A percentile compares a stretch with the other conserved stretches of the same genome.
phyloP scores from a whole-genome alignment of 1,284 basidiomycete genomes.

The Pseudozyma sp. region DNA sequence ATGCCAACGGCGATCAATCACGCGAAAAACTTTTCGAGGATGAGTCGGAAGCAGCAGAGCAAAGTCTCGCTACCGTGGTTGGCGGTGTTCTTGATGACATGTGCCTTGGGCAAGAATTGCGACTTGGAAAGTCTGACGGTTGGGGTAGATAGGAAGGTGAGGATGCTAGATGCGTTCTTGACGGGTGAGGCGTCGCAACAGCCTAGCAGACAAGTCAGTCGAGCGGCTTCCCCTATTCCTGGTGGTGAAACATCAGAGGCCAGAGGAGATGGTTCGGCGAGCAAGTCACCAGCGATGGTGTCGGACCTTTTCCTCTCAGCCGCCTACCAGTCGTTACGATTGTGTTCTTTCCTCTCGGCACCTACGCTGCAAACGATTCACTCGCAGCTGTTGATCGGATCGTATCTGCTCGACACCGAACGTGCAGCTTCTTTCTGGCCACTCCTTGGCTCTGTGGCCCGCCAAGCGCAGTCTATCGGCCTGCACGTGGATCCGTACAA shows the following conservation, averaged over 20 bases:
- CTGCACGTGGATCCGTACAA: slow-evolving; percentile 46
- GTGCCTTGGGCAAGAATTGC: slow-evolving; percentile 46
- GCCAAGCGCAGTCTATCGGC: slow-evolving; percentile 51
- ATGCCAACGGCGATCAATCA: slow-evolving; percentile 37
- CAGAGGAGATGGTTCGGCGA: background rate
- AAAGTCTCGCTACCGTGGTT: slow-evolving; percentile 37
- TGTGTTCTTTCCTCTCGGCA: slow-evolving; percentile 45
- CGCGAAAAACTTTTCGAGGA: slow-evolving; percentile 32
- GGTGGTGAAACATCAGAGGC: background rate
- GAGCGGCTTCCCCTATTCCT: slow-evolving; percentile 18
- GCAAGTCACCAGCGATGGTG: slow-evolving; percentile 34
- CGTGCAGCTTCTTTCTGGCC: slow-evolving; percentile 48
- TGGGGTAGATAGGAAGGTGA: slow-evolving; percentile 32
- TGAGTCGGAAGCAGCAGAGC: slow-evolving; percentile 28
- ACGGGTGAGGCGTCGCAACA: slow-evolving; percentile 29
- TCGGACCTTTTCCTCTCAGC: slow-evolving; percentile 48
- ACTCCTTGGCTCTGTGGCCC: slow-evolving; percentile 37
- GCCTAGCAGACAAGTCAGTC: slow-evolving; percentile 22
- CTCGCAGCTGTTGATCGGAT: slow-evolving; percentile 48
- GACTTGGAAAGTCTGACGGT: slow-evolving; percentile 39
- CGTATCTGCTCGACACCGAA: slow-evolving; percentile 49
- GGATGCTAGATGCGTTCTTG: slow-evolving; percentile 38
- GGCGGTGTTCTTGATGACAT: slow-evolving; percentile 47
- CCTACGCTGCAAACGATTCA: slow-evolving; percentile 51
- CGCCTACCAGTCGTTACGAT: slow-evolving; percentile 43